Evolutionary conservation across 2,329 filamentous ascomycete genomes (phyloP), one percentile per base, ranked within the genome.

Genomic region (Aspergillus ustus): DNA sequence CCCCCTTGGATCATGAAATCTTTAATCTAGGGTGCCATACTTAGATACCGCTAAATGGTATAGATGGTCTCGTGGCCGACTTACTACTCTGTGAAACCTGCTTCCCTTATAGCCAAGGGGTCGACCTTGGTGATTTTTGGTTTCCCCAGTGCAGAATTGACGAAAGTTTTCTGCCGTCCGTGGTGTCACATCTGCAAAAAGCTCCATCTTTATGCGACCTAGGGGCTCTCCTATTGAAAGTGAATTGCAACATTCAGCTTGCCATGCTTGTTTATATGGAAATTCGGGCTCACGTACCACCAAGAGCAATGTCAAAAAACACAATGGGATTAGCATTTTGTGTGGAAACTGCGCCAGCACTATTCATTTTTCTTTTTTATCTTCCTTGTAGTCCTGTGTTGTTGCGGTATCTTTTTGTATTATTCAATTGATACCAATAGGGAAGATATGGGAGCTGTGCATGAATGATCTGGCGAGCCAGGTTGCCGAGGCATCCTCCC

Each of bases 1-100:
- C 95, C 95, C 50, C 94, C 94, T 78, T 99, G 95, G 72, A 95
- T 91, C 94, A 98, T 98, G 81, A 98, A 97, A 72, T 91, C 91
- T 79, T 91, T 91, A 76, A 97, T 97, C 92, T 67, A 37, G 43
- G 22, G 37, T 20, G 17, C 1, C 19, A 46, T 34, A 25, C 45
- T 59, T 49, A 54, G 37, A n/a, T n/a, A 13, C 13, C 17, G 9
- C n/a, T 40, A 29, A 28, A 46, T 7, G n/a, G 4, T 17, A 49
- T 17, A 6, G n/a, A 50, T 19, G 40, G 20, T 25, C 11, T 43
- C 37, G 22, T 56, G 53, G 4, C 61, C 63, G 59, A 82, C 90
- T 71, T 79, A 96, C 92, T 70, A 98, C 92, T 61, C 95, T 89
- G 79, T 98, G 95, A 72, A 98, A 97, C 77, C 92, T 96, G 81